Base-by-base conservation (phyloP, 495 filamentous ascomycete species). In the Talaromyces proteolyticus region DNA sequence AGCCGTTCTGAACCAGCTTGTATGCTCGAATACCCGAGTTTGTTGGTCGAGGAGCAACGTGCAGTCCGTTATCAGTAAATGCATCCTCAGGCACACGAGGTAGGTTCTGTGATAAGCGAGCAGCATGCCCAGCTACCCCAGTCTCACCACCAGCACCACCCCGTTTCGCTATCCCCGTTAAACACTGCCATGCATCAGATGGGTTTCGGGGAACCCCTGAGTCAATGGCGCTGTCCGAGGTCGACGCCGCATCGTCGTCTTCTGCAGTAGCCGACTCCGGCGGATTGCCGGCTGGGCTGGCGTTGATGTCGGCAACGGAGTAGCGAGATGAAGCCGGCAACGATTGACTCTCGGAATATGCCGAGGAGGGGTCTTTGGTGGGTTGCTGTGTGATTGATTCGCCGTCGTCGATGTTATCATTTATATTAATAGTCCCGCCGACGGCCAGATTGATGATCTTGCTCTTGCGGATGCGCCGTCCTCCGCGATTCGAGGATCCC, bases 401-500 rank as follows among this genome's bases (percentile, higher is more conserved):
- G 20, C 16, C 40, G 12, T 38, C 42, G 4, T 34, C 20, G 16
- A 37, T 24, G 17, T 14, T 16, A 12, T 23, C 22, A n/a, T n/a
- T n/a, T n/a, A n/a, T n/a, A n/a, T n/a, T n/a, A n/a, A n/a, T n/a
- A n/a, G n/a, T n/a, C n/a, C n/a, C n/a, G n/a, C n/a, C n/a, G n/a
- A n/a, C n/a, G n/a, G n/a, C 29, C 8, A 67, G 63, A 39, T 68
- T 66, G 39, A 67, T 67, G 24, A 70, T 69, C 47, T 75, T 74
- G 43, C 70, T 73, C 54, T 73, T 75, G 26, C 77, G 75, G 51
- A 82, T 77, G 44, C 81, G 75, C 37, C 79, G 73, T 16, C 81
- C 81, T 25, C 81, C 81, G 19, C 81, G 74, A 59, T 84, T 83
- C 16, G 77, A 80, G 42, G 75, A 72, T 26, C 81, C 80, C 4